Base-by-base conservation (phyloP, 2,329 filamentous ascomycete genomes). In the Berkeleyomyces basicola region DNA sequence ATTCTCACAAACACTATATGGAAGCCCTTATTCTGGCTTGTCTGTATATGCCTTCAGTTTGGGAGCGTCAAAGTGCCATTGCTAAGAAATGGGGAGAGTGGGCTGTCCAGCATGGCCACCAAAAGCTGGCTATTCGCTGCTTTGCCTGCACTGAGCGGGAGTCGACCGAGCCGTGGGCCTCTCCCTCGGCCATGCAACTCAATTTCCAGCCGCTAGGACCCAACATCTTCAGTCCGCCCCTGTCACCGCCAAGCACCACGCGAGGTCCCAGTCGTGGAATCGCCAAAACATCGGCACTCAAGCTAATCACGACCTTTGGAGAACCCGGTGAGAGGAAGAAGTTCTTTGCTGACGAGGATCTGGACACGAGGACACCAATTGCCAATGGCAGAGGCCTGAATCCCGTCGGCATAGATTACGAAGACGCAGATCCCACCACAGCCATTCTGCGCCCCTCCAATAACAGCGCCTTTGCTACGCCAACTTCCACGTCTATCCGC, bases 41-140 rank as follows among this genome's bases (percentile, higher is more conserved):
- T 69, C 78, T 96, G 10, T 81, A 87, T 36, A 90, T 86, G 68
- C 90, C 92, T 0, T 76, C 80, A 0, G 91, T 96, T 65, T 99
- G 93, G 93, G 87, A 93, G 69, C 83, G 92, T 40, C 90, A 96
- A 72, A 86, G 87, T 10, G 87, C 88, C 68, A 82, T 99, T 58
- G 84, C 96, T 66, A 84, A 89, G 68, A 92, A 93, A 76, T 99
- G 93, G 93, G 93, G 93, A 64, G 92, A 96, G 69, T 85, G 88
- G 76, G 89, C 92, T 44, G 85, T 96, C 10, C 85, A 88, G 66
- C 86, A 93, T 68, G 87, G 88, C 14, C 87, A 96, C 69, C 88
- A 93, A 67, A 88, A 95, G 68, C 78, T 99, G 55, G 93, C 93
- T 16, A 93, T 96, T 58, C 81, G 91, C 69, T 97, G 86, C 73